Percentiles rank a stretch among this genome's conserved stretches.
Conservation (phyloP, 164 flowering plant genomes). For the Liquidambar formosana region DNA sequence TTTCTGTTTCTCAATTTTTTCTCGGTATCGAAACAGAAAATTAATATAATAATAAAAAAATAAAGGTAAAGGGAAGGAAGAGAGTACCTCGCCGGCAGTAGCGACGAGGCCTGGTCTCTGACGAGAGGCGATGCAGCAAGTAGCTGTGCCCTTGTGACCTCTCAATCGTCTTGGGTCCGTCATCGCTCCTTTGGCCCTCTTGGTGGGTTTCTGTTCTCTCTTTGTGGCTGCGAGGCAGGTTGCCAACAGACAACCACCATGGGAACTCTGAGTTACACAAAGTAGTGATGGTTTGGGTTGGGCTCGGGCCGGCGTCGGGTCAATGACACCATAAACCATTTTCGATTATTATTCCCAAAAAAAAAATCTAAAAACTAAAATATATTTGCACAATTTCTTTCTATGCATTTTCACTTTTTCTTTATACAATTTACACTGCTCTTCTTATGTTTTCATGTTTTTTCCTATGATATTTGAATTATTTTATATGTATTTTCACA, state of each 20-base stretch:
- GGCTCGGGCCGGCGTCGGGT: too few relatives aligned
- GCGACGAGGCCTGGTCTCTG: conserved; percentile 63
- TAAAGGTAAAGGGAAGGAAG: not conserved
- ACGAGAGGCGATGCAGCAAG: conserved; percentile 80
- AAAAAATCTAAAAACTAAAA: too few relatives aligned
- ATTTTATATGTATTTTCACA: too few relatives aligned
- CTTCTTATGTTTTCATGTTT: too few relatives aligned
- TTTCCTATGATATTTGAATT: too few relatives aligned
- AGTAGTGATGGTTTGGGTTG: too few relatives aligned
- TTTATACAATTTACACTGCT: too few relatives aligned
- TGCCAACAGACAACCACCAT: not conserved
- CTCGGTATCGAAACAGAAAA: conserved; percentile 6
- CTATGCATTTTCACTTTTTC: too few relatives aligned
- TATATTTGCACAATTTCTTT: too few relatives aligned
- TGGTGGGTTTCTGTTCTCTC: not conserved
- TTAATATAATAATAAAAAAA: not conserved
- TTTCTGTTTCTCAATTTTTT: not conserved
- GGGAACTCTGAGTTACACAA: not conserved
- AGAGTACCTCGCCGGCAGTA: conserved; percentile 75
- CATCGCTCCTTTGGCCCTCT: conserved; percentile 14
- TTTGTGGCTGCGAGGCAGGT: too few relatives aligned
- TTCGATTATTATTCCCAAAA: too few relatives aligned
- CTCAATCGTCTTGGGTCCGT: conserved; percentile 65
- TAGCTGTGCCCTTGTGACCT: conserved; percentile 78
- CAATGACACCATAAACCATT: too few relatives aligned